Conservation (phyloP, 139 green algal species). For the Asterochloris sp. region DNA sequence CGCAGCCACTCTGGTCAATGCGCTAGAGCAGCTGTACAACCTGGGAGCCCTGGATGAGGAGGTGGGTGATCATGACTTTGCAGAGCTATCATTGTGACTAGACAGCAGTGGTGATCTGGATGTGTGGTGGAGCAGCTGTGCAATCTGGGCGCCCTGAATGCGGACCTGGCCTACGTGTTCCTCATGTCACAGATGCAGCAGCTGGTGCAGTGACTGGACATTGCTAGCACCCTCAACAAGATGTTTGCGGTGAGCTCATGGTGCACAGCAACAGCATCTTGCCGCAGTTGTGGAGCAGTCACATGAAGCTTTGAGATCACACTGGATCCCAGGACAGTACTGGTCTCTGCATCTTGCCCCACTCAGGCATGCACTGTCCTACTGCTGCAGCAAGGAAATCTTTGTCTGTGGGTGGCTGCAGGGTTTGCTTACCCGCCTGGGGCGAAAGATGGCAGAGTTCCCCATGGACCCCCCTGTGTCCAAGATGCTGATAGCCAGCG, state of each 20-base stretch:
- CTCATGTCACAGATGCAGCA: no score
- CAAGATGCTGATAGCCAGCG: slow-evolving; percentile 94
- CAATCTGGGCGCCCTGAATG: slow-evolving; percentile 84
- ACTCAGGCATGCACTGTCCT: background rate
- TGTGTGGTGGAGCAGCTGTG: slow-evolving; percentile 90
- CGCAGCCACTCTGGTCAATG: slow-evolving; percentile 67
- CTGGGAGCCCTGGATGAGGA: slow-evolving; percentile 80
- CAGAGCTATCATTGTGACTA: slow-evolving; percentile 80
- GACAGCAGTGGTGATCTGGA: no score
- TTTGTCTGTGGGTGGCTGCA: slow-evolving; percentile 20
- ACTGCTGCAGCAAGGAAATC: background rate
- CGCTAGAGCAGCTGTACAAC: slow-evolving; percentile 96
- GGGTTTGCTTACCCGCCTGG: slow-evolving; percentile 93
- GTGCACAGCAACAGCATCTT: no score
- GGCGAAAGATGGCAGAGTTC: slow-evolving; percentile 99
- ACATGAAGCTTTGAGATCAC: no score
- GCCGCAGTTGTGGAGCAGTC: no score
- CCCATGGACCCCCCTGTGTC: slow-evolving; percentile 94
- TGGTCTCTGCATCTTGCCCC: background rate
- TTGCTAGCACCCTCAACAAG: no score
- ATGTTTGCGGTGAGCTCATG: no score
- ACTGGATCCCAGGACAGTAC: background rate
- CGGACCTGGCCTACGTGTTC: slow-evolving; percentile 21
- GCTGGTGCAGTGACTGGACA: no score
- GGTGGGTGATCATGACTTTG: background rate